Conservation (phyloP, 352 stramenopile species). For the Lagenidium giganteum region DNA sequence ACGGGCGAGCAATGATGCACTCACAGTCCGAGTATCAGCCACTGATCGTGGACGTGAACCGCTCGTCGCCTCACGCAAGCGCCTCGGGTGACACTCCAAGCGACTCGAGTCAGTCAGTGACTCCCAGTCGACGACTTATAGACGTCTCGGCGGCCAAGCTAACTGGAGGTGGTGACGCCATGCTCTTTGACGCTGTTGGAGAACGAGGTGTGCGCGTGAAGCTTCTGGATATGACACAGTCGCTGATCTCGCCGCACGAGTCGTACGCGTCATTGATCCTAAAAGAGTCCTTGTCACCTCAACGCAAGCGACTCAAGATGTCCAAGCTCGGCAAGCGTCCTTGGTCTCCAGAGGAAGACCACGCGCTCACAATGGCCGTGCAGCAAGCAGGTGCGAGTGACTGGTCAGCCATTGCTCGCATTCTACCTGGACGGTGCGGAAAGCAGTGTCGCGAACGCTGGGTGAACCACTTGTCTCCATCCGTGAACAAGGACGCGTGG, state of each 20-base stretch:
- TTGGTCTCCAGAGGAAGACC: constrained; percentile 63
- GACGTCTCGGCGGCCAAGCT: not conserved
- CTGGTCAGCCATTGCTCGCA: constrained; percentile 92
- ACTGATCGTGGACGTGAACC: constrained; percentile 6
- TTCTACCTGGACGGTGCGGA: constrained; percentile 91
- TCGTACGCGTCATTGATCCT: constrained; percentile 20
- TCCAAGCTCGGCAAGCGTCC: constrained; percentile 63
- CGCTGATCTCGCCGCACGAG: constrained; percentile 27
- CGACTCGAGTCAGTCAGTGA: not conserved
- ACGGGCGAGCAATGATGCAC: not conserved
- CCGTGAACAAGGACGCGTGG: constrained; percentile 94
- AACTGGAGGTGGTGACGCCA: not conserved
- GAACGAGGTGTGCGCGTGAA: constrained; percentile 28
- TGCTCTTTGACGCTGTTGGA: not conserved
- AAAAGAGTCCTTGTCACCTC: constrained; percentile 50
- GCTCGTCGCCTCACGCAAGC: not conserved
- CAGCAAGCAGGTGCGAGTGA: constrained; percentile 54
- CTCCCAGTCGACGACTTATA: not conserved
- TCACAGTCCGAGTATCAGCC: constrained; percentile 13
- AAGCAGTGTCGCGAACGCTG: constrained; percentile 97
- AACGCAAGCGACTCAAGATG: constrained; percentile 55
- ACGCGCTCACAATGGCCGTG: constrained; percentile 43
- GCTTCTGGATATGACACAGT: constrained; percentile 16
- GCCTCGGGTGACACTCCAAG: not conserved
- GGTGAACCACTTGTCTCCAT: constrained; percentile 95